Percentiles rank a stretch among this genome's conserved stretches.
Conservation (phyloP, 2,329 filamentous ascomycete genomes). For the Mycosphaerella sp. region DNA sequence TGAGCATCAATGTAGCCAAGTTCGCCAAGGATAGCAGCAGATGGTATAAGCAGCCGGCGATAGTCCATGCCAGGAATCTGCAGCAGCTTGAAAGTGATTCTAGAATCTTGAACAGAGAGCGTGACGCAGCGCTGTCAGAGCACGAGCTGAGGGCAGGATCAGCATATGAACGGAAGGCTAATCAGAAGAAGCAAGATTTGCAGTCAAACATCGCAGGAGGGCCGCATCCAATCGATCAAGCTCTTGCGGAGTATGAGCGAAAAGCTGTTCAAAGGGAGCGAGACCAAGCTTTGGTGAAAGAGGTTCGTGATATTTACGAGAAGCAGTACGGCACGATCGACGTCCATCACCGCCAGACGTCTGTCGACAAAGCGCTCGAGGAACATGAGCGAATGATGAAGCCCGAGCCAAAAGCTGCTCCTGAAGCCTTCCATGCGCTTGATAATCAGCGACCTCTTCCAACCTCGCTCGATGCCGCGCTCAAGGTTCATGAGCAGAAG, state of each 20-base stretch:
- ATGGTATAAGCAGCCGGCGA: slow-evolving; percentile 36
- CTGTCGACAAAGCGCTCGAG: slow-evolving; percentile 1
- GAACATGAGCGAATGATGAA: not conserved
- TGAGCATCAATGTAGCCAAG: slow-evolving; percentile 33
- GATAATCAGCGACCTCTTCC: slow-evolving; percentile 13
- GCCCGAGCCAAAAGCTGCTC: not conserved
- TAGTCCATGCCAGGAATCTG: slow-evolving; percentile 1
- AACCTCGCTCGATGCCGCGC: not conserved
- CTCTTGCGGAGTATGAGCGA: slow-evolving; percentile 11
- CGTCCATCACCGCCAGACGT: slow-evolving; percentile 23
- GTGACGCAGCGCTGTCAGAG: slow-evolving; percentile 2
- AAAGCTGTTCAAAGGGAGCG: slow-evolving; percentile 25
- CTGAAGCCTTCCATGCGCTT: too few species aligned
- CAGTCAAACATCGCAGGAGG: not conserved
- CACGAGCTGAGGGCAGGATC: slow-evolving; percentile 6
- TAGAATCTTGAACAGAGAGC: not conserved
- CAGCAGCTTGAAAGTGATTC: slow-evolving; percentile 5
- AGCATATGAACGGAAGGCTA: slow-evolving; percentile 6
- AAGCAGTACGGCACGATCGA: slow-evolving; percentile 38
- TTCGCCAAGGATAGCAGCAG: slow-evolving; percentile 30
- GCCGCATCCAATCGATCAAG: slow-evolving; percentile 4
- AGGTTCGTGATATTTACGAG: slow-evolving; percentile 41
- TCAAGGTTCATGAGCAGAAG: not conserved
- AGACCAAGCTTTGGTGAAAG: slow-evolving; percentile 33
- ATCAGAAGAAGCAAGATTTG: not conserved